Evolutionary conservation across 768 basidiomycete genomes (phyloP), one percentile per base, ranked within the genome.

Genomic region (Boletellus ananas): DNA sequence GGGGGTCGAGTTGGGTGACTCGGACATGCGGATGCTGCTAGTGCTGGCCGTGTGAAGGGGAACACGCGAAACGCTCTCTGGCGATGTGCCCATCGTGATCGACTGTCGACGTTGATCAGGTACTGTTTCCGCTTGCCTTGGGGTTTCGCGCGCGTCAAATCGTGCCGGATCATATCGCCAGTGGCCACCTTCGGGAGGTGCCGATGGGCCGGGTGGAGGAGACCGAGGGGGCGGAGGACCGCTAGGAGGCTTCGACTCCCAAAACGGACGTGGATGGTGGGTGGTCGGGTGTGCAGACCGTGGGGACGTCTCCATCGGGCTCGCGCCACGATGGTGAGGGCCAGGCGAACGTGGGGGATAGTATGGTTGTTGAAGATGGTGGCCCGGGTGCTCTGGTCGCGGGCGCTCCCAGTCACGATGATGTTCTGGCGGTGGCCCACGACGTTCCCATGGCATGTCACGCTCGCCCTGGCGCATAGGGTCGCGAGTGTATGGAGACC

Each of bases 141-240:
- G 64, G 2, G 58, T 54, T 45, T 80, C 81, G 33, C 78, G 74
- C 37, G 68, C 64, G 35, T 79, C 79, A 52, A 78, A 78, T 18
- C 79, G 72, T 6, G 66, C 66, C 0, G 84, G 84, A 57, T 87
- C 86, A 54, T 87, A 88, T 16, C 85, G 74, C 55, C 80, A 73
- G 14, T 66, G 70, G 0, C 74, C 60, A 23, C 64, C 71, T 44
- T 81, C 81, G 11, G 72, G 70, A 27, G 70, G 71, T 10, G 65
- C 66, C 6, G 66, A 60, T 12, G 67, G 67, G 37, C 68, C 69
- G 4, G 69, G 58, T 9, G 70, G 70, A 45, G 69, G 67, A 2
- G 72, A 62, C 12, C 64, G 68, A 23, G 61, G 58, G 3, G 57
- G 66, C 37, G 62, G 55, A 3, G 63, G 66, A 25, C 65, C 63